Evolutionary conservation across 176 grass and related monocot genomes (phyloP), one percentile per base, ranked within the genome.

Genomic region (Dactylis glomerata): DNA sequence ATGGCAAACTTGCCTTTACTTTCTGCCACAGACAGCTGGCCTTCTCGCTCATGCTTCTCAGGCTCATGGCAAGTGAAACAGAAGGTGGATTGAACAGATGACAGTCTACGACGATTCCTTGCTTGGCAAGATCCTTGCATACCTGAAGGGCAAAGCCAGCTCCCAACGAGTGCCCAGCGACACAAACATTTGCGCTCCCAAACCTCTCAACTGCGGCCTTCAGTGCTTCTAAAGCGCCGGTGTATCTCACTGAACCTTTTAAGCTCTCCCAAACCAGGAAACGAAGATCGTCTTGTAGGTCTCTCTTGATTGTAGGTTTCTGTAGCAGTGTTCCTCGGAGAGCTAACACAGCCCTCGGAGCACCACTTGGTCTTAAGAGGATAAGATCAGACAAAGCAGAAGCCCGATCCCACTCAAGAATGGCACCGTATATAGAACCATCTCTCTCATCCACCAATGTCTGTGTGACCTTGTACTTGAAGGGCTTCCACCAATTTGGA

Each of bases 31-130:
- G 70, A 20, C 69, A 91, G 71, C 82, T 90, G 50, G 89, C 91
- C 82, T 86, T 93, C 83, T 97, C 95, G 26, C 95, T 85, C 67
- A 92, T 89, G 76, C 81, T 93, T 74, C 87, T 95, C 57, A 97
- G 63, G 65, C 92, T 87, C 92, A 88, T 91, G 16, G 95, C 95
- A 47, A 95, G 77, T 44, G 95, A 97, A 93, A 95, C 92, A 17
- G 95, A 97, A 22, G 95, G 95, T 14, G 95, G 92, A 74, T 97
- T 97, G 37, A 97, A 97, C 41, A 97, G 67, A 83, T 97, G 95
- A 66, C 95, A 97, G 40, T 97, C 95, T 28, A 95, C 87, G 66
- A 86, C 87, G 61, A 95, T 84, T 64, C 95, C 92, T 86, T 91
- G 82, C 62, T 95, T 94, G 59, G 91, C 95, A 63, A 95, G 85